Base-by-base conservation (phyloP, 2,329 filamentous ascomycete species). In the Chalaropsis ovoidea region DNA sequence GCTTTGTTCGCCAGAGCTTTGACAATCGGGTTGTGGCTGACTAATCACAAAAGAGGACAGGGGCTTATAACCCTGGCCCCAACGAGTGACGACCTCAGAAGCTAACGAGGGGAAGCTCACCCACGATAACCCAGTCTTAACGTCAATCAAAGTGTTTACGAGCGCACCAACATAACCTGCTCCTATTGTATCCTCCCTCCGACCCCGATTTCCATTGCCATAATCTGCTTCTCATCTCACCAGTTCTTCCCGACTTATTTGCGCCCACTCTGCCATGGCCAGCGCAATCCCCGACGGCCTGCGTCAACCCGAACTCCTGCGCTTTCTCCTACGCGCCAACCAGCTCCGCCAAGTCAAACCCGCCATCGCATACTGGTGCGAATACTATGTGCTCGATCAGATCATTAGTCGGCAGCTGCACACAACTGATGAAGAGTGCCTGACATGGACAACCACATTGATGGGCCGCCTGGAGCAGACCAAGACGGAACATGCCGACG, bases 331-430 rank as follows among this genome's bases (percentile, higher is more conserved):
- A 65, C 86, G 93, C 72, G 93, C 90, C 42, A 82, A 84, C 43
- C 93, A 99, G 78, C 83, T 99, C 61, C 88, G 93, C 74, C 82
- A 82, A 67, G 84, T 86, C 72, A 94, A 93, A 76, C 94, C 94
- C 8, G 89, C 94, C 67, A 83, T 97, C 70, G 82, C 92, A 69
- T 99, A 97, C 76, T 97, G 93, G 91, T 94, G 93, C 75, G 87
- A 95, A 72, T 96, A 94, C 75, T 94, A 90, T 81, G 89, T 94
- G 31, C 88, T 96, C 60, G 91, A 97, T 72, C 89, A 95, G 73
- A 95, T 99, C 70, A 84, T 99, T 15, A 81, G 83, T 63, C 89
- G 87, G 73, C 82, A 85, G 56, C 83, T 97, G 49, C 93, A 97
- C 76, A 86, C 82, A 67, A 78, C 81, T 70, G 88, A 94, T 73